Base-by-base conservation (phyloP, 2,329 filamentous ascomycete genomes). In the Talaromyces sp. region DNA sequence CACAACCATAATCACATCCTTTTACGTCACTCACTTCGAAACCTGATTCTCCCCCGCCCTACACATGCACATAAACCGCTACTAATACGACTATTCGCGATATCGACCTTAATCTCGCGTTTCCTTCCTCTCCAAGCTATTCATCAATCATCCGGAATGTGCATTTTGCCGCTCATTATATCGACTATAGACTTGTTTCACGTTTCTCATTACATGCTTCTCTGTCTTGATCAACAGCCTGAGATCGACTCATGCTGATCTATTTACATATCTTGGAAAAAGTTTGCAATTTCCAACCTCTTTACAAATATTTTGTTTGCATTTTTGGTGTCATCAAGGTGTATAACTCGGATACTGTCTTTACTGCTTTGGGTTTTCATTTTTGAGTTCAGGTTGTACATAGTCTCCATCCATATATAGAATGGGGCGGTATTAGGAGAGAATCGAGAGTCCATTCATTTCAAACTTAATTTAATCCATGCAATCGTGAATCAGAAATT, bases 1-100 rank as follows among this genome's bases (percentile, higher is more conserved):
- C 62, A 14, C 54, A 62, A 37, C 49, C 57, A 20, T 64, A 35
- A 62, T 49, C 14, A 20, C 22, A 37, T 33, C 20, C 11, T 6
- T n/a, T 16, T 22, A 24, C 24, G 36, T 32, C 37, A 39, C 36
- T 30, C 45, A 39, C 13, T 30, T 14, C 40, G 33, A 39, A 39
- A 30, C 16, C 22, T 17, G 24, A 37, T 47, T 20, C 10, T 39
- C 22, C 27, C 16, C 14, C 17, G 22, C 46, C 16, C 46, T n/a
- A n/a, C 24, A 40, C 36, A 13, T 24, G 24, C 36, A 19, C 19
- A 41, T 41, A 41, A 19, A 40, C 16, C 22, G 13, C n/a, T 35
- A 20, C 17, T 16, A 39, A 17, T 16, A 39, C 17, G 16, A n/a
- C 17, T 17, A 39, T 35, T 22, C 30, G 7, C 36, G 22, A 20